These are phyloP conservation scores for Cystoisospora suis DNA, from an alignment of 169 alveolate species.

Conservation along the genomic window DNA sequence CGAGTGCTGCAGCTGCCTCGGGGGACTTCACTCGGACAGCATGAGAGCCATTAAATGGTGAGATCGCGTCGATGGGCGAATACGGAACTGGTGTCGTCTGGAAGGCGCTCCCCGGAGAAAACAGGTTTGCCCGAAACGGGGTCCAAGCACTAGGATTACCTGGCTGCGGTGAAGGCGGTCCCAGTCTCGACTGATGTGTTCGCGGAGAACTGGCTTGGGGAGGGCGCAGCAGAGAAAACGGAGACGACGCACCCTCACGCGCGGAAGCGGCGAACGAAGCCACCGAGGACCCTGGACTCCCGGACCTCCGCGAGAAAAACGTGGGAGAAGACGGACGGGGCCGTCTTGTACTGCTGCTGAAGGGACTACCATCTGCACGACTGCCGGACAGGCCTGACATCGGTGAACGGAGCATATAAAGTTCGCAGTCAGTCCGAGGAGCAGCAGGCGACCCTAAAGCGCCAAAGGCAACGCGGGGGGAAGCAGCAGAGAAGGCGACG, in stretches of 20 bases:
- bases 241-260: neutral
- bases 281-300: neutral
- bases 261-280: neutral
- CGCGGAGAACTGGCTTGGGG: neutral
- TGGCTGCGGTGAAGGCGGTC: no score
- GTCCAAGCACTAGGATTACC: neutral
- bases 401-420: neutral
- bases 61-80: constrained; percentile 61
- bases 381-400: neutral
- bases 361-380: neutral
- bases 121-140: constrained; percentile 12
- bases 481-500: neutral
- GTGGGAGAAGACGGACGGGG: constrained; percentile 15
- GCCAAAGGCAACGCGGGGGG: no score
- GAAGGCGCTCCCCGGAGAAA: constrained; percentile 19
- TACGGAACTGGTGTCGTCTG: constrained; percentile 19
- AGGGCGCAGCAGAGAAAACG: neutral
- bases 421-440: neutral
- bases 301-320: neutral
- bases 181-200: no score
- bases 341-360: neutral
- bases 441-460: neutral
- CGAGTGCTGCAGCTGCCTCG: neutral
- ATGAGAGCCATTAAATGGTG: constrained; percentile 42
- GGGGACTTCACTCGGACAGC: neutral